Percentiles rank a stretch among this genome's conserved stretches.
Conservation (phyloP, 306 rosid species). For the Neltuma alba region DNA sequence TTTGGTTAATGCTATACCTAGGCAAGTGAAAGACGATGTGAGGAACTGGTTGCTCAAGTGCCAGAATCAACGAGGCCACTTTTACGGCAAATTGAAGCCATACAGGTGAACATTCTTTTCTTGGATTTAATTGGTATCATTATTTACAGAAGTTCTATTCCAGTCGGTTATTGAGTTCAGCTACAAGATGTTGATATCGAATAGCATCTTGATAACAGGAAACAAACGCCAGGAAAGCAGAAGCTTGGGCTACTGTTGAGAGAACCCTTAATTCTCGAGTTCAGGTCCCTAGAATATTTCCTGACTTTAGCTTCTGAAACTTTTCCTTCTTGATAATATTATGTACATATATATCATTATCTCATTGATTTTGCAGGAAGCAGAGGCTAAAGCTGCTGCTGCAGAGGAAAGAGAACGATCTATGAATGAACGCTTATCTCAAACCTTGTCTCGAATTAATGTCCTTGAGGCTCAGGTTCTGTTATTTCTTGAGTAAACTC, state of each 20-base stretch:
- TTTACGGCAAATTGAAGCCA: slow-evolving; percentile 97
- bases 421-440: slow-evolving; percentile 88
- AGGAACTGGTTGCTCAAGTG: slow-evolving; percentile 93
- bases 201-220: slow-evolving; percentile 63
- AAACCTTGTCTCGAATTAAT: slow-evolving; percentile 91
- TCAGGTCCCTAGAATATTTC: slow-evolving; percentile 62
- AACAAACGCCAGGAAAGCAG: slow-evolving; percentile 87
- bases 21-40: slow-evolving; percentile 99
- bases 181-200: slow-evolving; percentile 36
- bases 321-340: background rate
- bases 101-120: slow-evolving; percentile 67
- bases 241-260: slow-evolving; percentile 98
- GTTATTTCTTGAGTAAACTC: slow-evolving; percentile 37
- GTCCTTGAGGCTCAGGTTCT: slow-evolving; percentile 99
- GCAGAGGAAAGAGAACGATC: slow-evolving; percentile 97
- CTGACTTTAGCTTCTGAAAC: slow-evolving; percentile 23
- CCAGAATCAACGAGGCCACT: slow-evolving; percentile 99
- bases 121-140: background rate
- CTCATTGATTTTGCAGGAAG: slow-evolving; percentile 71
- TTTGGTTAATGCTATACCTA: slow-evolving; percentile 42
- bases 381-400: slow-evolving; percentile 91
- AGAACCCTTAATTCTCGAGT: slow-evolving; percentile 93
- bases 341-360: background rate
- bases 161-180: slow-evolving; percentile 35
- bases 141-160: background rate